phyloP scores from a whole-genome alignment of 2,329 filamentous ascomycete genomes.

The Stagonosporopsis chrysanthemi region DNA sequence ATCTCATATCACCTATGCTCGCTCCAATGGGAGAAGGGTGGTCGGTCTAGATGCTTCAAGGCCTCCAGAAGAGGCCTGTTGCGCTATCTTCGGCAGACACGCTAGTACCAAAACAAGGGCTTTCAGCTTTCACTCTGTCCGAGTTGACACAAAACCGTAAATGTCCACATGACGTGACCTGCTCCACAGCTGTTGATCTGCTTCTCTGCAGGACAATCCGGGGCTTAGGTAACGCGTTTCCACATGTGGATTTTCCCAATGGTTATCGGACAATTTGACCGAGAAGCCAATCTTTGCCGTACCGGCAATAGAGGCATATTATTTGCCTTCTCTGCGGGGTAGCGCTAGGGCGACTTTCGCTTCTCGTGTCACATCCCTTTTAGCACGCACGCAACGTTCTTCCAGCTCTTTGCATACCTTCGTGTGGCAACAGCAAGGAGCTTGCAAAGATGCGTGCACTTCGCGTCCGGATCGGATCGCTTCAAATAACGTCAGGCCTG shows the following conservation, averaged over 20 bases:
- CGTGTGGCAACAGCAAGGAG: background rate
- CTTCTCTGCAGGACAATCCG: background rate
- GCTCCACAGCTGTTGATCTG: background rate
- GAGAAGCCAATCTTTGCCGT: background rate
- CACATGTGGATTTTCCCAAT: background rate
- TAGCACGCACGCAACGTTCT: background rate
- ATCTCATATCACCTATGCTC: too few species aligned
- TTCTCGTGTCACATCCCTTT: background rate
- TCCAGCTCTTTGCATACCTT: background rate
- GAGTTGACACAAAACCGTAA: background rate
- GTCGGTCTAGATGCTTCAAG: background rate
- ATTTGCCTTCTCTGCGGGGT: background rate
- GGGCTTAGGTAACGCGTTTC: background rate
- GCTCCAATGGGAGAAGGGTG: too few species aligned
- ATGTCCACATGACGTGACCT: background rate
- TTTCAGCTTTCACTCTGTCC: background rate
- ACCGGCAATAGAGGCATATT: background rate
- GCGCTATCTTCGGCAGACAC: too few species aligned
- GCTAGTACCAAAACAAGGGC: background rate
- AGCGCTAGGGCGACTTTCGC: background rate
- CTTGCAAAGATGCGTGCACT: background rate
- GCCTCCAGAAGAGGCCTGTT: background rate
- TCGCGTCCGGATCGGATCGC: background rate
- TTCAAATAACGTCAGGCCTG: background rate
- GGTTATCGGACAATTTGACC: background rate